Base-by-base conservation (phyloP, 2,329 filamentous ascomycete genomes). In the Xylaria sp. region DNA sequence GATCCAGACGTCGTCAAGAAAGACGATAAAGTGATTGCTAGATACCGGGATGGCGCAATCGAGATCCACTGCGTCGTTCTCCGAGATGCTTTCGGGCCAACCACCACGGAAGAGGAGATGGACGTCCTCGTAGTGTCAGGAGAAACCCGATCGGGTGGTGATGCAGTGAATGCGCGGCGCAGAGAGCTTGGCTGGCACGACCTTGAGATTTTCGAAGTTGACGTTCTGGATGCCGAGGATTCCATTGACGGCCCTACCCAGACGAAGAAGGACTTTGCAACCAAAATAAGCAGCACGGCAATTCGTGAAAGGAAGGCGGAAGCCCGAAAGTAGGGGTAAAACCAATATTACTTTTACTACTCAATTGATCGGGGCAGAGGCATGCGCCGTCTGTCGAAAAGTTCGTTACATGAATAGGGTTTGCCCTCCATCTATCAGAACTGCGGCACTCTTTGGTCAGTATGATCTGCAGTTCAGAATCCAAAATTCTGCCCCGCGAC, bases 201-300 rank as follows among this genome's bases (percentile, higher is more conserved):
- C 28, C 83, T 99, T 45, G 89, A 93, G 30, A 87, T 97, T 0
- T 97, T 93, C 74, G 94, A 97, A 78, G 93, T 98, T 32, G 93
- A 96, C 75, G 93, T 98, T 15, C 85, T 99, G 18, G 91, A 95
- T 79, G 86, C 89, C 2, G 84, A 86, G 45, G 87, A 89, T 60
- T 82, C 84, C 50, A 80, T 83, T n/a, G 81, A 83, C 1, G 75
- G 74, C 48, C 77, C 73, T 45, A 79, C 73, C n/a, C 81, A 80
- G 71, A 82, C 78, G 9, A 86, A 89, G 13, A 86, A 89, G 65
- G 85, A 87, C 71, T 97, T 97, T 80, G 88, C 90, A 30, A 86
- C 87, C 69, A 98, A 97, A 82, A 92, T 97, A 73, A 97, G 94
- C 83, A 97, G 94, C 80, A 97, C 94, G 0, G 91, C 91, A 66